Evolutionary conservation across 306 rosid genomes (phyloP), one percentile per base, ranked within the genome.

Genomic region (Alnus rubra): DNA sequence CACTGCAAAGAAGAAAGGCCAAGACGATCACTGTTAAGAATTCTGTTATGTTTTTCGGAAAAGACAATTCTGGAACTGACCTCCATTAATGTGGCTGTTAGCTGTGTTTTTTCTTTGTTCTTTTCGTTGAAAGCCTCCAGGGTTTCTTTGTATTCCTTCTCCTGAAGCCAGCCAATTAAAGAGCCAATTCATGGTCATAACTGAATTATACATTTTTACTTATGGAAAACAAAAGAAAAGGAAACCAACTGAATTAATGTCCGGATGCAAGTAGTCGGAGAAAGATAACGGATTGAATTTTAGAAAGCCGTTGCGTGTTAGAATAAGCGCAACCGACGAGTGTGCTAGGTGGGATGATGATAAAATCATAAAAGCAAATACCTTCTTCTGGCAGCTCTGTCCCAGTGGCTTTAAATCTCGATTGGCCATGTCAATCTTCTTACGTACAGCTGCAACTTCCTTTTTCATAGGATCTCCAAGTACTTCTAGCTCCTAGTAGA

Each of bases 361-460:
- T 23, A 23, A 23, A 39, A 23, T 23, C 28, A 23, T 23, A 23
- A 23, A 18, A 42, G 71, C 9, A 68, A 56, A 16, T 60, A 92
- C 97, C 96, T 93, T 95, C 83, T 90, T 92, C 83, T 91, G 94
- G 86, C 84, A 90, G 82, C 87, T 89, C 58, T 85, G 91, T 69
- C 94, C 97, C 35, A 91, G 81, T 68, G 93, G 83, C 88, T 93
- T 95, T 48, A 93, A 86, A 48, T 95, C 99, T 78, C 75, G 86
- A 71, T 84, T 95, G 23, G 90, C 89, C 76, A 85, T 63, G 81
- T 92, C 96, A 28, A 92, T 85, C 82, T 82, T 95, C 87, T 95
- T 95, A 52, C 98, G 85, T 39, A 93, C 82, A 80, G 77, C 79
- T 53, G 93, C 98, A 37, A 91, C 93, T 82, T 95, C 99, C 81